These are phyloP conservation scores for Solanum chiquidenum DNA, from an alignment of 257 asterid genomes.

Conservation along the genomic window DNA sequence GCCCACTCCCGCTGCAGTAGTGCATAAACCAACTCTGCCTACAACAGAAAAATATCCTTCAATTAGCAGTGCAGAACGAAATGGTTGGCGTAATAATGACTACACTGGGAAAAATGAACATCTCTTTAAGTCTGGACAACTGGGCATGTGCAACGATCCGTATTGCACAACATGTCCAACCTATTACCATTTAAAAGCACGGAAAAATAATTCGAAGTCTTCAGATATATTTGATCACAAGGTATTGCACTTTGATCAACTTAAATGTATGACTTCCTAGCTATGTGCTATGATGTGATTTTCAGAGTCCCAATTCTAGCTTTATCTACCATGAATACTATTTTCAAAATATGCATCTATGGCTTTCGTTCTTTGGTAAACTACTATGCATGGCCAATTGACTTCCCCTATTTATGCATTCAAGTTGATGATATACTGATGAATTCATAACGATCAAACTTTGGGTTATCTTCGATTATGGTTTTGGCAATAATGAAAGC, in stretches of 20 bases:
- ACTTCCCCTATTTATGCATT: neutral
- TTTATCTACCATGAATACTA: neutral
- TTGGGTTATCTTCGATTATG: neutral
- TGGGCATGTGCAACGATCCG: slow-evolving; percentile 92
- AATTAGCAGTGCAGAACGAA: slow-evolving; percentile 11
- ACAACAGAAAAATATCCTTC: slow-evolving; percentile 46
- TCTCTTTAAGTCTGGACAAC: slow-evolving; percentile 76
- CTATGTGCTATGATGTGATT: neutral
- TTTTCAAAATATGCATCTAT: neutral
- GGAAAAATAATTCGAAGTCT: slow-evolving; percentile 28
- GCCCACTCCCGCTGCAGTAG: slow-evolving; percentile 25
- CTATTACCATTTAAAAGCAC: slow-evolving; percentile 38
- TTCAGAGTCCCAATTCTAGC: neutral
- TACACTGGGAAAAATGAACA: slow-evolving; percentile 49
- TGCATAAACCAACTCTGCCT: slow-evolving; percentile 19
- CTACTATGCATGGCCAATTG: neutral
- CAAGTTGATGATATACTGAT: neutral
- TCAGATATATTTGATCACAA: slow-evolving; percentile 52
- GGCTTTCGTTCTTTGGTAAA: neutral
- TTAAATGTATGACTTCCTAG: neutral
- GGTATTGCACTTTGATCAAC: slow-evolving; percentile 28
- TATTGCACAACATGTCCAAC: slow-evolving; percentile 93
- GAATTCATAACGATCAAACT: neutral
- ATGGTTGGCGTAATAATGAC: slow-evolving; percentile 34
- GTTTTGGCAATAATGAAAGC: neutral